These are phyloP conservation scores for Daldinia bambusicola DNA, from an alignment of 495 filamentous ascomycete genomes.

Conservation along the genomic window DNA sequence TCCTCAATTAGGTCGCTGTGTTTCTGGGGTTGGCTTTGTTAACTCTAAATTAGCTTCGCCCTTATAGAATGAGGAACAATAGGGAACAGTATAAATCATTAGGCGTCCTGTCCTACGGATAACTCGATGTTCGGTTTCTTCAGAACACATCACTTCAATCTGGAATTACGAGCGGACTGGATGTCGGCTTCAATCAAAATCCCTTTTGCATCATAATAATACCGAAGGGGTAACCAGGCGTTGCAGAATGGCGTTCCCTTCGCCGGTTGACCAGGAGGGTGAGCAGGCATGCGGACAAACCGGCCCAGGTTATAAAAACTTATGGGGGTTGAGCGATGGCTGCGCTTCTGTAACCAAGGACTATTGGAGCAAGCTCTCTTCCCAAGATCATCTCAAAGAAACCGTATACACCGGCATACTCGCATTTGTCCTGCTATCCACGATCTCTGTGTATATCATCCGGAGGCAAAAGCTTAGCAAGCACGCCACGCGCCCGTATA, in stretches of 20 bases:
- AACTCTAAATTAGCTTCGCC: slow-evolving; percentile 5
- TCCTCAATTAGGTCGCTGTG: slow-evolving; percentile 14
- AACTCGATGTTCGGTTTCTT: slow-evolving; percentile 12
- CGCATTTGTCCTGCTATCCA: slow-evolving; percentile 31
- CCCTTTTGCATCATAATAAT: background rate
- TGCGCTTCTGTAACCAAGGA: slow-evolving; percentile 15
- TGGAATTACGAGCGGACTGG: background rate
- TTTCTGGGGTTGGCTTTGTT: background rate
- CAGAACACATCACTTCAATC: background rate
- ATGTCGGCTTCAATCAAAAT: background rate
- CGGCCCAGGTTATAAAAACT: slow-evolving; percentile 15
- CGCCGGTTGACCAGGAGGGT: slow-evolving; percentile 15
- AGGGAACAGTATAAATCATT: slow-evolving; percentile 26
- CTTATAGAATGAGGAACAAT: slow-evolving; percentile 9
- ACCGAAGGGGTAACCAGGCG: background rate
- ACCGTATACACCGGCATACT: slow-evolving; percentile 15
- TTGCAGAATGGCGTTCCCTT: slow-evolving; percentile 6
- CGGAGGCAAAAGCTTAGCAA: slow-evolving; percentile 29
- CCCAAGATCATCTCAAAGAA: slow-evolving; percentile 8
- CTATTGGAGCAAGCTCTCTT: slow-evolving; percentile 12
- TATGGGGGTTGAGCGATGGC: slow-evolving; percentile 8
- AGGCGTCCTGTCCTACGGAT: background rate
- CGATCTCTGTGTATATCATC: slow-evolving; percentile 24
- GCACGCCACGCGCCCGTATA: slow-evolving; percentile 27
- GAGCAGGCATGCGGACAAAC: slow-evolving; percentile 12